Evolutionary conservation across 768 basidiomycete species (phyloP).

Genomic region (Roridomyces roridus): DNA sequence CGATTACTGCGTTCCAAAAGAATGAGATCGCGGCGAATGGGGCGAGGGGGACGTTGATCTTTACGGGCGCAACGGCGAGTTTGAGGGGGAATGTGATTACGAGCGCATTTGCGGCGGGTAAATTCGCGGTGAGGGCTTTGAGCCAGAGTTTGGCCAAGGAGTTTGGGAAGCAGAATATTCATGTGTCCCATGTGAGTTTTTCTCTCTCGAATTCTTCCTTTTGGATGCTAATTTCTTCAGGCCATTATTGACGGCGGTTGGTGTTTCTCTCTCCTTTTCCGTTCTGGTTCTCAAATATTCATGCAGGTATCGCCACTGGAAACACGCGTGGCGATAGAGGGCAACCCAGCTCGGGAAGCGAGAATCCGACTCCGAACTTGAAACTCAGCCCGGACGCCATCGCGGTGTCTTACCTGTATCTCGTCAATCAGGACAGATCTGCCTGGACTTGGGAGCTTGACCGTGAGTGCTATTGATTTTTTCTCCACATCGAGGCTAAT

Average conservation of each 20-base stretch:
- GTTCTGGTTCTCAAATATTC: neutral
- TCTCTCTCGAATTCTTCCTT: neutral
- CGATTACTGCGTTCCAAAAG: constrained; percentile 63
- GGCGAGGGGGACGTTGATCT: constrained; percentile 68
- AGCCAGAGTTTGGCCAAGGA: constrained; percentile 79
- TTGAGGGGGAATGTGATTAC: constrained; percentile 66
- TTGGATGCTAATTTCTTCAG: constrained; percentile 35
- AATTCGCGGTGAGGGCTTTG: constrained; percentile 66
- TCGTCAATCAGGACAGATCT: constrained; percentile 25
- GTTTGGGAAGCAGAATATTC: constrained; percentile 76
- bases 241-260: constrained; percentile 72
- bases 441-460: constrained; percentile 21
- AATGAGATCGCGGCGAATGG: constrained; percentile 58
- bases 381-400: constrained; percentile 70
- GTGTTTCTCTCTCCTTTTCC: constrained; percentile 16
- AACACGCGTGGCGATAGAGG: constrained; percentile 35
- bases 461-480: neutral
- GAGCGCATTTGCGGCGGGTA: constrained; percentile 68
- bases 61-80: constrained; percentile 77
- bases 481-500: neutral
- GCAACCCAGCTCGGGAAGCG: constrained; percentile 36
- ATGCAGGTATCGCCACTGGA: constrained; percentile 42
- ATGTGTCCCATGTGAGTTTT: constrained; percentile 71
- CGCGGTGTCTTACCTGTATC: constrained; percentile 44
- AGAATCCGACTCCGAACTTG: constrained; percentile 33